Evolutionary conservation across 768 basidiomycete species (phyloP), one percentile per base, ranked within the genome.

Genomic region (Mycena vitilis): DNA sequence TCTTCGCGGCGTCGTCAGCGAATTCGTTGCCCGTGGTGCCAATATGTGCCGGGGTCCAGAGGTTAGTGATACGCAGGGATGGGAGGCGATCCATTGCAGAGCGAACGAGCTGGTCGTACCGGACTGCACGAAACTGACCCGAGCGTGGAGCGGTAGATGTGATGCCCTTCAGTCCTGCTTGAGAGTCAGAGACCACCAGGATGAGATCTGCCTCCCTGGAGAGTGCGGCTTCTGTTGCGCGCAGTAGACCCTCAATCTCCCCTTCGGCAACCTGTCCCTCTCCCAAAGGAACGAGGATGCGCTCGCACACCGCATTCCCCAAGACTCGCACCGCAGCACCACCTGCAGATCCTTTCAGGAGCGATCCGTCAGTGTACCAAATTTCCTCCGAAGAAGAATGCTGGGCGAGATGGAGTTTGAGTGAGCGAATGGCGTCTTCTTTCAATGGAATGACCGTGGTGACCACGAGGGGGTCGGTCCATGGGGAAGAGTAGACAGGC

Each of bases 11-110:
- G 36, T 54, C 52, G 36, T 54, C 52, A 9, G 52, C 52, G 2
- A 54, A 15, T 20, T 54, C 52, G 30, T 54, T 54, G 36, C 52
- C 30, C 10, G 18, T 22, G 4, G 52, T 54, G n/a, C 52, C 52
- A 18, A 54, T 54, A 20, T 54, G 52, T 2, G 52, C 52, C 4
- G 36, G 52, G 12, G 52, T 54, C 52, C 52, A 54, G 25, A 54
- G 52, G 34, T 54, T 54, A 13, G 52, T 54, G 52, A 54, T 54
- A 11, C 36, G 30, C 9, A 54, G 52, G 5, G 9, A 2, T 4
- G 52, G 52, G 36, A 54, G 52, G 5, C 30, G 8, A 4, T 2
- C 6, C 30, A 36, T 54, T 4, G 52, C 52, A 5, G 12, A 16
- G 22, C n/a, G 47, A n/a, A 48, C 47, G 5, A 22, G 8, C 22